Conservation (phyloP, 257 asterid species). For the Ajuga chamaepitys region DNA sequence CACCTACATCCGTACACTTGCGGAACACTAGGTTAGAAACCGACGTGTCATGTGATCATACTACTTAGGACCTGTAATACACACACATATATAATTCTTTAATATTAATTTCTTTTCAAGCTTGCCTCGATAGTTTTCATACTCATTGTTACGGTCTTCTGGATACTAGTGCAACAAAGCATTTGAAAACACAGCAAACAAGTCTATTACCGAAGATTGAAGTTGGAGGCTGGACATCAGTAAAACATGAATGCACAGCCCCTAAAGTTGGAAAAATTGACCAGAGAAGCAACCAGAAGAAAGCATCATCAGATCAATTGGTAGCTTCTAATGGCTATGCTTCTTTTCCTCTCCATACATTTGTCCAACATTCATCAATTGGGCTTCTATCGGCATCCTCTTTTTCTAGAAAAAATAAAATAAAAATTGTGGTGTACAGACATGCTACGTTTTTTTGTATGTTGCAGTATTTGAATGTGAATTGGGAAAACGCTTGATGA, state of each 20-base stretch:
- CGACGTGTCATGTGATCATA: too few relatives aligned
- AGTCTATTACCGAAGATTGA: slow-evolving; percentile 33
- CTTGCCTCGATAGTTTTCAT: background rate
- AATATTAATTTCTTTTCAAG: background rate
- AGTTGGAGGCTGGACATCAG: slow-evolving; percentile 68
- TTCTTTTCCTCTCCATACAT: slow-evolving; percentile 12
- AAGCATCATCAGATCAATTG: slow-evolving; percentile 29
- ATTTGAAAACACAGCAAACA: slow-evolving; percentile 27
- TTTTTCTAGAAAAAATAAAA: background rate
- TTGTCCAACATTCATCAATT: slow-evolving; percentile 6
- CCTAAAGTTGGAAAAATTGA: slow-evolving; percentile 22
- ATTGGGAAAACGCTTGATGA: background rate
- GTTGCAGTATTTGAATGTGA: background rate
- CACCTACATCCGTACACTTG: too few relatives aligned
- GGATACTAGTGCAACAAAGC: slow-evolving; percentile 26
- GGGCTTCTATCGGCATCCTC: background rate
- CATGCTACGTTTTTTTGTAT: background rate
- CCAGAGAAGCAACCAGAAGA: slow-evolving; percentile 31
- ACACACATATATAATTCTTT: too few relatives aligned
- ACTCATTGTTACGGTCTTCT: slow-evolving; percentile 7
- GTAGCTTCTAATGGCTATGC: slow-evolving; percentile 27
- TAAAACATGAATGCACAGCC: slow-evolving; percentile 36
- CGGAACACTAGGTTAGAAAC: too few relatives aligned
- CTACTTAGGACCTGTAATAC: too few relatives aligned
- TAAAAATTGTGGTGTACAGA: background rate